phyloP scores from a whole-genome alignment of 805 yeast genomes.

The Suhomyces pyralidae region DNA sequence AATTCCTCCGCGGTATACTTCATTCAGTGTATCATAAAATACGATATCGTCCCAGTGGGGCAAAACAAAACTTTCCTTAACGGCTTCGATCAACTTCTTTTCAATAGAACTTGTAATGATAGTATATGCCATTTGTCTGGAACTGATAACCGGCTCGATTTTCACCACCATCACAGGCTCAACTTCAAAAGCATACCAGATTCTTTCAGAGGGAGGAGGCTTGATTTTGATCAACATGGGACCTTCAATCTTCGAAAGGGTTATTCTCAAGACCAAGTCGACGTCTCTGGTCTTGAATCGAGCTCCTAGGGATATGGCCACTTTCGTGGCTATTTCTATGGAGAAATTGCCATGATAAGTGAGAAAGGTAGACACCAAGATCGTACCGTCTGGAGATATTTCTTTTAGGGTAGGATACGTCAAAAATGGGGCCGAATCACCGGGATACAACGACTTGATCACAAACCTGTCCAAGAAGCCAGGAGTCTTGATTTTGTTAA shows the following conservation, averaged over 20 bases:
- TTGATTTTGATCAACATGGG: constrained; percentile 66
- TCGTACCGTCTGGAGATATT: constrained; percentile 76
- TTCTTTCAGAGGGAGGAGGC: constrained; percentile 85
- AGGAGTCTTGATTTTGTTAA: constrained; percentile 79
- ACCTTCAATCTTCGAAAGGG: constrained; percentile 69
- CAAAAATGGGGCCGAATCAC: constrained; percentile 75
- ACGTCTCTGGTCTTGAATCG: constrained; percentile 75
- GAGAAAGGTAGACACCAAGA: constrained; percentile 59
- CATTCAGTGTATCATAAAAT: constrained; percentile 61
- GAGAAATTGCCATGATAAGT: constrained; percentile 74
- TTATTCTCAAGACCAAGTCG: constrained; percentile 66
- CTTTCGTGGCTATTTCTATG: constrained; percentile 76
- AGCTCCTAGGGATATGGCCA: constrained; percentile 69
- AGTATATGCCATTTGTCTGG: constrained; percentile 73
- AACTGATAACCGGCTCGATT: constrained; percentile 88
- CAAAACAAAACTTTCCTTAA: constrained; percentile 72
- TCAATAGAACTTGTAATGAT: constrained; percentile 79
- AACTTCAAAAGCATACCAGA: constrained; percentile 85
- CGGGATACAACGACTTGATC: constrained; percentile 69
- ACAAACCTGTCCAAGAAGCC: constrained; percentile 82
- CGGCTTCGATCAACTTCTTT: constrained; percentile 72
- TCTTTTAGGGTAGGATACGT: constrained; percentile 68
- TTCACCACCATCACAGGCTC: constrained; percentile 74
- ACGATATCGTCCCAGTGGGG: constrained; percentile 90
- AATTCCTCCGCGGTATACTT: constrained; percentile 86